Percentiles rank a stretch among this genome's conserved stretches.
Evolutionary conservation across 805 yeast species (phyloP).

Genomic region (Isabelozyma gotoi): DNA sequence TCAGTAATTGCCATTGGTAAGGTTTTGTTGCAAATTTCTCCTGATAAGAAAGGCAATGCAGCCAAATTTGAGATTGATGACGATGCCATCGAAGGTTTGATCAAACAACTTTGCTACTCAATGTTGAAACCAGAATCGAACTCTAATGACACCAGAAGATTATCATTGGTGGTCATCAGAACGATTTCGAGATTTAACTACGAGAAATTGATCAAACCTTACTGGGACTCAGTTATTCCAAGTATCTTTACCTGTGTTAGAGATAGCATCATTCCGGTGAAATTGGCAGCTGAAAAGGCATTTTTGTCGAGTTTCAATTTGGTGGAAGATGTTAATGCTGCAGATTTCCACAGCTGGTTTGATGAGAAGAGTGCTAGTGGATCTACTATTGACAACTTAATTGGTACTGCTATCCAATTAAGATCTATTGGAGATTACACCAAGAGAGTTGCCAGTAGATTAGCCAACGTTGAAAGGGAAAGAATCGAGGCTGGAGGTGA

Average conservation of each 20-base stretch:
- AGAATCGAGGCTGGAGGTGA: slow-evolving; percentile 90
- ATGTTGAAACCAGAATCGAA: slow-evolving; percentile 55
- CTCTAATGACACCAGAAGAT: slow-evolving; percentile 76
- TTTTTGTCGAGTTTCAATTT: slow-evolving; percentile 70
- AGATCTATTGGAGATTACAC: slow-evolving; percentile 88
- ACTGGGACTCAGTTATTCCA: slow-evolving; percentile 60
- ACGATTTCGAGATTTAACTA: slow-evolving; percentile 68
- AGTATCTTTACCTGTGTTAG: slow-evolving; percentile 80
- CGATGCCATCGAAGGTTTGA: slow-evolving; percentile 40
- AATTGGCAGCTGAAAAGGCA: slow-evolving; percentile 92
- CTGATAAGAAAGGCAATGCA: slow-evolving; percentile 14
- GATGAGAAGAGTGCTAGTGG: slow-evolving; percentile 34
- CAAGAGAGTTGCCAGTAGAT: slow-evolving; percentile 82
- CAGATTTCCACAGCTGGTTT: slow-evolving; percentile 66
- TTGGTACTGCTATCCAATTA: slow-evolving; percentile 49
- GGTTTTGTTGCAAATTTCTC: slow-evolving; percentile 44
- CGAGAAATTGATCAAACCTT: slow-evolving; percentile 49
- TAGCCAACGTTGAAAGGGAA: slow-evolving; percentile 85
- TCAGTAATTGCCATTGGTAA: slow-evolving; percentile 83
- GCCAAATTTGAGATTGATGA: slow-evolving; percentile 43
- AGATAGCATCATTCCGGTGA: slow-evolving; percentile 86
- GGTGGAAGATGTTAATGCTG: slow-evolving; percentile 61
- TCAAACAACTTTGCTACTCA: slow-evolving; percentile 49
- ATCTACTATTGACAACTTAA: slow-evolving; percentile 38
- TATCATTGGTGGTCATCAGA: slow-evolving; percentile 72